phyloP scores from a whole-genome alignment of 129 eudicot genomes.

The Tanacetum coccineum region DNA sequence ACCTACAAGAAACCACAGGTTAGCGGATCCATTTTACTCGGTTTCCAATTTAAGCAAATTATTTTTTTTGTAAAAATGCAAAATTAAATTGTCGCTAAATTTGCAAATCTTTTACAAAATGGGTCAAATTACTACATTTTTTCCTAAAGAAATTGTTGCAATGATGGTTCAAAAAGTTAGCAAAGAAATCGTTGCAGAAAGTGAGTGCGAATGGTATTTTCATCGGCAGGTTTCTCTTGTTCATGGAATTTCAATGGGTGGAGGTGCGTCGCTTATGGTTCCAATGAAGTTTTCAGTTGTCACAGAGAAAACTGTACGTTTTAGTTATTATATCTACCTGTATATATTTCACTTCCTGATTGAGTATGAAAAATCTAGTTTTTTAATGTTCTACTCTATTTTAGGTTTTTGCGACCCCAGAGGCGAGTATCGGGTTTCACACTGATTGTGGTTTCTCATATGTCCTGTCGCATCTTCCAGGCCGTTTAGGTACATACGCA shows the following conservation, averaged over 20 bases:
- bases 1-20: conserved; percentile 88
- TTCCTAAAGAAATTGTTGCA: background rate
- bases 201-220: background rate
- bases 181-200: background rate
- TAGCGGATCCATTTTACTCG: conserved; percentile 5
- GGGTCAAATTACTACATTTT: background rate
- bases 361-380: background rate
- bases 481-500: conserved; percentile 64
- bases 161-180: background rate
- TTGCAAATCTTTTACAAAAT: background rate
- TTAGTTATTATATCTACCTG: background rate
- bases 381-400: background rate
- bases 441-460: conserved; percentile 94
- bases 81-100: background rate
- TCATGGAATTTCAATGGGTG: conserved; percentile 97
- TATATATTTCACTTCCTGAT: background rate
- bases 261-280: conserved; percentile 98
- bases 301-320: conserved; percentile 82
- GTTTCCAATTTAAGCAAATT: background rate
- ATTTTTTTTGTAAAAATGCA: background rate
- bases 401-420: conserved; percentile 91
- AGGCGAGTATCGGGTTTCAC: conserved; percentile 91
- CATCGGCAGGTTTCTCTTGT: conserved; percentile 77
- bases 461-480: conserved; percentile 83
- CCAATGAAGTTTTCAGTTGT: conserved; percentile 95